Evolutionary conservation across 805 yeast species (phyloP).

Genomic region (Sugiyamaella valdiviana): DNA sequence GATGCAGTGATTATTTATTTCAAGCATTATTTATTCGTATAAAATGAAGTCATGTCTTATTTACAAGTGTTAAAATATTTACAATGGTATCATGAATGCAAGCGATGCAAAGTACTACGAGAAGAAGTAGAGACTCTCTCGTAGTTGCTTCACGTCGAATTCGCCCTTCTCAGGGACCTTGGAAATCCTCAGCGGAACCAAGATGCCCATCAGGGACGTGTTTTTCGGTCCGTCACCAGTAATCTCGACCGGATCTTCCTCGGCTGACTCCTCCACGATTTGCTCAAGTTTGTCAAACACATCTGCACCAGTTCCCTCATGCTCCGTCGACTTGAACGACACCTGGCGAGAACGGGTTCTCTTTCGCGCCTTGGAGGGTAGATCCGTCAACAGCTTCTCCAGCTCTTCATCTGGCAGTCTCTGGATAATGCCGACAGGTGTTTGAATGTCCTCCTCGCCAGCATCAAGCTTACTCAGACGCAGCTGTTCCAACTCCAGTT

Average conservation of each 20-base stretch:
- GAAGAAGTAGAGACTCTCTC: constrained; percentile 77
- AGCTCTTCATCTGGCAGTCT: constrained; percentile 24
- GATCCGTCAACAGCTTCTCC: constrained; percentile 29
- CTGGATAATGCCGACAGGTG: constrained; percentile 56
- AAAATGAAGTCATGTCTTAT: not conserved
- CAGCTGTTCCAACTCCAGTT: constrained; percentile 60
- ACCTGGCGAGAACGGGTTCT: constrained; percentile 1
- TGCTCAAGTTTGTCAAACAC: constrained; percentile 16
- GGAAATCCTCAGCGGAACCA: constrained; percentile 68
- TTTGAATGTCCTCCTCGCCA: constrained; percentile 48
- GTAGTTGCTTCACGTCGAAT: constrained; percentile 69
- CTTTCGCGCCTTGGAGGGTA: constrained; percentile 12
- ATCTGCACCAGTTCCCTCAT: constrained; percentile 30
- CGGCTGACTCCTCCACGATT: constrained; percentile 27
- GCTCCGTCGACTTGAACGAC: constrained; percentile 27
- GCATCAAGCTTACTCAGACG: constrained; percentile 49
- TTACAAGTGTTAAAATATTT: not conserved
- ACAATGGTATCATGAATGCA: not conserved
- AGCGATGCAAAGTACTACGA: constrained; percentile 23
- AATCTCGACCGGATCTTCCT: constrained; percentile 12
- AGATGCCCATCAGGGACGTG: constrained; percentile 34
- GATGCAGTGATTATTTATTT: not conserved
- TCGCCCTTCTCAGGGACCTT: constrained; percentile 73
- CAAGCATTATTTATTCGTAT: not conserved
- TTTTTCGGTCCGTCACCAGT: constrained; percentile 14